These are phyloP conservation scores for Cordyceps javanica DNA, from an alignment of 2,329 filamentous ascomycete genomes.

Conservation along the genomic window DNA sequence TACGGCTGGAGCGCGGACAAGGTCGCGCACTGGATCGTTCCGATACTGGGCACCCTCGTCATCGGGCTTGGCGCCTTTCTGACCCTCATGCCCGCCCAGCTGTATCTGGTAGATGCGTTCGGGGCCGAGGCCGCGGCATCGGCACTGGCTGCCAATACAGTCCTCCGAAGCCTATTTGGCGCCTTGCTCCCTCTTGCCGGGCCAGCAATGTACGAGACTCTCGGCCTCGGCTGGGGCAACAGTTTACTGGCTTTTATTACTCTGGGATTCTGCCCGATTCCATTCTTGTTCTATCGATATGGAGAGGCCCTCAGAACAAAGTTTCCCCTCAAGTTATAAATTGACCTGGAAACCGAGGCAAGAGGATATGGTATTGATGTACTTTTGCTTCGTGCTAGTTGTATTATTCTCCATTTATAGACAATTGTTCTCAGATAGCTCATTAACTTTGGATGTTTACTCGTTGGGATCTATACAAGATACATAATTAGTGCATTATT, in stretches of 20 bases:
- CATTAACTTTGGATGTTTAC: too few species aligned
- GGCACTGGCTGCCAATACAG: constrained; percentile 50
- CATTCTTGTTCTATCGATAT: constrained; percentile 4
- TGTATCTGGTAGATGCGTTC: constrained; percentile 53
- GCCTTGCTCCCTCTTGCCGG: constrained; percentile 17
- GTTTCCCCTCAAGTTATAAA: too few species aligned
- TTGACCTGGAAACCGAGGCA: too few species aligned
- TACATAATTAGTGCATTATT: too few species aligned
- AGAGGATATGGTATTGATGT: too few species aligned
- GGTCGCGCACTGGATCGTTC: constrained; percentile 45
- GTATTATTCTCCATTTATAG: too few species aligned
- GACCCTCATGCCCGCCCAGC: constrained; percentile 40
- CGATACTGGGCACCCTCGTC: constrained; percentile 37
- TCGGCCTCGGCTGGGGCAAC: constrained; percentile 19
- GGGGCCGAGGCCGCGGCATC: constrained; percentile 27
- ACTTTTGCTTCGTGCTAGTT: too few species aligned
- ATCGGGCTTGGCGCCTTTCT: constrained; percentile 32
- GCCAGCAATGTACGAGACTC: constrained; percentile 13
- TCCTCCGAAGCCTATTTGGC: constrained; percentile 37
- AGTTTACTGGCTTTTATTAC: constrained; percentile 15
- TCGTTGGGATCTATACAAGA: too few species aligned
- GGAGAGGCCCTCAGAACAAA: background rate
- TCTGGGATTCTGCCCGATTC: constrained; percentile 6
- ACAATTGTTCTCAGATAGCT: too few species aligned
- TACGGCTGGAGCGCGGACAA: constrained; percentile 33